Evolutionary conservation across 2,329 filamentous ascomycete genomes (phyloP).

Genomic region (Boeremia exigua): DNA sequence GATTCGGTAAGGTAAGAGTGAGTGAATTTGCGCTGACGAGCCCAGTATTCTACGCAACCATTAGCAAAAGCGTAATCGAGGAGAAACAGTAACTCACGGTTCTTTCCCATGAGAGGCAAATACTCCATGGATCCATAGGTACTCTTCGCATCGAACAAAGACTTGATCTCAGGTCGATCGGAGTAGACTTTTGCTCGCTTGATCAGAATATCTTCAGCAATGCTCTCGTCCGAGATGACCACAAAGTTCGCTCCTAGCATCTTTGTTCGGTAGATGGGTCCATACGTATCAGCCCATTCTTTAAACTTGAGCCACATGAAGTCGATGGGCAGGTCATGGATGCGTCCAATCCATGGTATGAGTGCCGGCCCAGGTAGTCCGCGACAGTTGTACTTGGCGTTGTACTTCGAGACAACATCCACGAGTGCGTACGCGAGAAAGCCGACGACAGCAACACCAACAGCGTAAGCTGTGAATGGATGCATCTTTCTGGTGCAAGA

Average conservation of each 20-base stretch:
- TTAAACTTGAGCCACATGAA: slow-evolving; percentile 61
- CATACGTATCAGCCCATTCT: slow-evolving; percentile 45
- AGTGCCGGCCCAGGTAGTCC: slow-evolving; percentile 51
- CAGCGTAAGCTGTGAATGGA: slow-evolving; percentile 47
- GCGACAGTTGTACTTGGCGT: slow-evolving; percentile 43
- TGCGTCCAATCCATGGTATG: slow-evolving; percentile 45
- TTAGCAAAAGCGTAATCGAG: slow-evolving; percentile 13
- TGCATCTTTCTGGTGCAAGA: slow-evolving; percentile 43
- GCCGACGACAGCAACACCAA: slow-evolving; percentile 46
- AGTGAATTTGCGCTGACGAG: slow-evolving; percentile 60
- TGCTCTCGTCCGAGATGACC: slow-evolving; percentile 58
- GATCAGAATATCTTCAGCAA: slow-evolving; percentile 60
- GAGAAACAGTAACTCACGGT: slow-evolving; percentile 50
- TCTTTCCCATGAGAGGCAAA: slow-evolving; percentile 62
- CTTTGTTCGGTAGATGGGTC: slow-evolving; percentile 46
- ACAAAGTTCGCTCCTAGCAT: slow-evolving; percentile 54
- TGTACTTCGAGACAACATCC: slow-evolving; percentile 46
- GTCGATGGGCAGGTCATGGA: slow-evolving; percentile 46
- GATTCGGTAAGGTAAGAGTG: slow-evolving; percentile 59
- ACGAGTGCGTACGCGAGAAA: slow-evolving; percentile 46
- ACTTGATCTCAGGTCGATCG: slow-evolving; percentile 58
- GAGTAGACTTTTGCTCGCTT: slow-evolving; percentile 61
- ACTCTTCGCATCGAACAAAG: slow-evolving; percentile 62
- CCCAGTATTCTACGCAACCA: slow-evolving; percentile 56
- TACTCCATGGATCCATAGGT: slow-evolving; percentile 63